These are phyloP conservation scores for Omphalea diandra DNA, from an alignment of 441 rosid species.

Conservation along the genomic window DNA sequence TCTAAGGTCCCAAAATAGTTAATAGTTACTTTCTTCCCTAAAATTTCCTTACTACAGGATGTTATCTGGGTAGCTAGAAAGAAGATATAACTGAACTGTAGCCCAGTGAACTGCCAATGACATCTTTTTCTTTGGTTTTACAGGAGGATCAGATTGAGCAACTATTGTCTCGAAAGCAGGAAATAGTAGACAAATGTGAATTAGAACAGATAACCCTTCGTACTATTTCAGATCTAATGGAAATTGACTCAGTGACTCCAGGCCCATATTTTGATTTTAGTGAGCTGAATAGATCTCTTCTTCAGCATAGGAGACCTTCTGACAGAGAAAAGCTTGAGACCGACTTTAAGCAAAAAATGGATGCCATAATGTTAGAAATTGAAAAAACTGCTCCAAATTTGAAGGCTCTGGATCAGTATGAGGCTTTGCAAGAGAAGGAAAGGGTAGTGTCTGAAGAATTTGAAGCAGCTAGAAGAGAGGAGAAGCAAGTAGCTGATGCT, in stretches of 20 bases:
- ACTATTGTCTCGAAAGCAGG: constrained; percentile 68
- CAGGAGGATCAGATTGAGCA: constrained; percentile 85
- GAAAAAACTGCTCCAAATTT: constrained; percentile 94
- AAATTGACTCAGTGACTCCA: constrained; percentile 51
- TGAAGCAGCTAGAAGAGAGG: constrained; percentile 88
- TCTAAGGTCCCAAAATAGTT: constrained; percentile 56
- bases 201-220: constrained; percentile 82
- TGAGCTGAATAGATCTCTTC: constrained; percentile 72
- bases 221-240: constrained; percentile 68
- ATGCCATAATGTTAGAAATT: constrained; percentile 63
- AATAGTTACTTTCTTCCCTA: constrained; percentile 15
- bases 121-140: constrained; percentile 25
- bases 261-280: constrained; percentile 81
- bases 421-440: constrained; percentile 86
- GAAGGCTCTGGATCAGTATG: constrained; percentile 96
- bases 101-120: constrained; percentile 8
- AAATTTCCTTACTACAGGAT: constrained; percentile 14
- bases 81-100: neutral
- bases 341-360: constrained; percentile 83
- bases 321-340: constrained; percentile 77
- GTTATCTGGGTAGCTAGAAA: constrained; percentile 11
- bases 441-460: constrained; percentile 74
- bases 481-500: constrained; percentile 81
- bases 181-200: constrained; percentile 83
- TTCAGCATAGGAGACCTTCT: constrained; percentile 73